Base-by-base conservation (phyloP, 1,139 yeast species). In the Arxiozyma slooffiae region DNA sequence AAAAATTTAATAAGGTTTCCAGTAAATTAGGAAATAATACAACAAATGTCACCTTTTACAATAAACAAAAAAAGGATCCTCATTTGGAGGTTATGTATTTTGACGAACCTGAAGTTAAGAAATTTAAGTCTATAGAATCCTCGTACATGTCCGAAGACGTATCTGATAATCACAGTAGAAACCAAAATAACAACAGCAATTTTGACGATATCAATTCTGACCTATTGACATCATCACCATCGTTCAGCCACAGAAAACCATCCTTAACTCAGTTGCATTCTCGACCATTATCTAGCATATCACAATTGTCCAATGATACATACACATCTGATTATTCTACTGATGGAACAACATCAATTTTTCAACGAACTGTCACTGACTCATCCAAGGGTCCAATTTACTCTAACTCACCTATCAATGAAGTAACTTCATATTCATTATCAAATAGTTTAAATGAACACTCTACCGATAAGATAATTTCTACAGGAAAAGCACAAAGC, bases 271-370 rank as follows among this genome's bases (percentile, higher is more conserved):
- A 48, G 7, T 40, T 55, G 21, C 67, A 74, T 49, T 70, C 75
- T 4, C 68, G 92, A 49, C 89, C 90, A 1, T 72, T 80, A 5
- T 82, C 90, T 0, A 77, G 82, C 67, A 68, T 82, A 2, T 82
- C 90, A 0, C 86, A 81, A 56, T 60, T 76, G 41, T 80, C 85
- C 48, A 85, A 81, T 57, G 71, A 77, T 56, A 77, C 81, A 1
- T 76, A 77, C 26, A 60, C 57, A 34, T 69, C 68, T 4, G 71
- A 67, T 47, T 64, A 66, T 50, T 67, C 71, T 0, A 66, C 69
- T 7, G 69, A 67, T 54, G 69, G 67, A 0, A 62, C 63, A 23
- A 56, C 56, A 9, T 58, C 67, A 1, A 62, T 64, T 17, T 55
- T 55, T 46, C 60, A 53, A 46, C 52, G 50, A 22, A 47, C 56